Evolutionary conservation across 2,329 filamentous ascomycete species (phyloP), one percentile per base, ranked within the genome.

Genomic region (Trichoderma oligosporum): DNA sequence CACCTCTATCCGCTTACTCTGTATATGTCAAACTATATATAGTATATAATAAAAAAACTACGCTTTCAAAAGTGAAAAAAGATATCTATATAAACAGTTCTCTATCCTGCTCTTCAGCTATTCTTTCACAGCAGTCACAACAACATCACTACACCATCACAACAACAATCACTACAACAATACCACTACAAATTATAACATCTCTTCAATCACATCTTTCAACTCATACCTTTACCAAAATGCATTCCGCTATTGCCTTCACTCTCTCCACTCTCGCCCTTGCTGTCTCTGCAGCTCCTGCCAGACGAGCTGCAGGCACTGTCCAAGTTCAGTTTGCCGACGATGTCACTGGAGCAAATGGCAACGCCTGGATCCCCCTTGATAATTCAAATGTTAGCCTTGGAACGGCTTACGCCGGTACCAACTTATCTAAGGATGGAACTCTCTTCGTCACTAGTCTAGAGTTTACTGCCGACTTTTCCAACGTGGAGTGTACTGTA

Each of bases 261-360:
- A 16, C 52, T 36, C 41, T 55, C 33, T 55, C 52, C 41, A 18
- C 29, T n/a, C 31, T 55, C 9, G 52, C 52, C 24, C 31, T 55
- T 12, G 33, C 42, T 36, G 52, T 25, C 41, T 55, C 52, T n/a
- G 52, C 52, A 36, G 52, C 52, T 46, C 52, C 52, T 27, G 33
- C 31, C 22, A 11, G 20, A 16, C 52, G 41, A 6, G 7, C n/a
- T 24, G 7, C 16, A 4, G 22, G 22, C 22, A 36, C 41, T 38
- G 52, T 55, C 25, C 52, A 46, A 38, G 52, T 55, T 11, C 52
- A 55, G 24, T 55, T 55, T 38, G 41, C 52, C 22, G 46, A 55
- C 41, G 52, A 55, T n/a, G 22, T 46, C 31, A 38, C 41, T 16
- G 52, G 52, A 46, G 52, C 52, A 46, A 55, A 55, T 8, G 52